Evolutionary conservation across 768 basidiomycete genomes (phyloP).

Genomic region (Boletellus ananiceps): DNA sequence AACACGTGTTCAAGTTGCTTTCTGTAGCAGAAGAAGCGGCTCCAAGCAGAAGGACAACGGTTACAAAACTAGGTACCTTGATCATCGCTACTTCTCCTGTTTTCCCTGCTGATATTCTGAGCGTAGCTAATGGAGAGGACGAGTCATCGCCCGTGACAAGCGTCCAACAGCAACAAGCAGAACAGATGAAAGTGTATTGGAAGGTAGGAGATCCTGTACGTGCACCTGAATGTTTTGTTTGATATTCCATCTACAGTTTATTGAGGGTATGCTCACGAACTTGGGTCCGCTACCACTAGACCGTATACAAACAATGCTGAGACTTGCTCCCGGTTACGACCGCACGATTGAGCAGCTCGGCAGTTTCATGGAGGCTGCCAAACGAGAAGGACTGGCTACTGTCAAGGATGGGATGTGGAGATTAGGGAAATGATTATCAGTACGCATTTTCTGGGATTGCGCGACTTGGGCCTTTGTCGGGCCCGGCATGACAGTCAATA

Average conservation of each 20-base stretch:
- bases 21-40: slow-evolving; percentile 53
- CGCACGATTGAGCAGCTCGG: slow-evolving; percentile 74
- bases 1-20: slow-evolving; percentile 58
- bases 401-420: slow-evolving; percentile 71
- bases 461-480: not conserved
- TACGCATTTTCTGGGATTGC: not conserved
- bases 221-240: not conserved
- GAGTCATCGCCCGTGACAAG: slow-evolving; percentile 47
- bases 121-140: slow-evolving; percentile 37
- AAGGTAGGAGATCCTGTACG: slow-evolving; percentile 46
- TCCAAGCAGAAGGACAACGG: slow-evolving; percentile 18
- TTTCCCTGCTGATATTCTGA: not conserved
- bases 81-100: not conserved
- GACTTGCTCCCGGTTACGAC: slow-evolving; percentile 79
- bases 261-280: slow-evolving; percentile 90
- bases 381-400: slow-evolving; percentile 69
- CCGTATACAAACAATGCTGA: slow-evolving; percentile 86
- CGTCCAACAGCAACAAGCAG: slow-evolving; percentile 70
- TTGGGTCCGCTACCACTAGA: slow-evolving; percentile 70
- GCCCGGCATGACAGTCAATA: too few relatives aligned
- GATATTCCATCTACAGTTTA: slow-evolving; percentile 49
- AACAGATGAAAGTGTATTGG: slow-evolving; percentile 87
- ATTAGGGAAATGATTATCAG: slow-evolving; percentile 24
- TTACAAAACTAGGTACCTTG: slow-evolving; percentile 24
- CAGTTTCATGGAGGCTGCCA: slow-evolving; percentile 76